Conservation (phyloP, 2,329 filamentous ascomycete species). For the Stagonosporopsis cucurbitacearum region DNA sequence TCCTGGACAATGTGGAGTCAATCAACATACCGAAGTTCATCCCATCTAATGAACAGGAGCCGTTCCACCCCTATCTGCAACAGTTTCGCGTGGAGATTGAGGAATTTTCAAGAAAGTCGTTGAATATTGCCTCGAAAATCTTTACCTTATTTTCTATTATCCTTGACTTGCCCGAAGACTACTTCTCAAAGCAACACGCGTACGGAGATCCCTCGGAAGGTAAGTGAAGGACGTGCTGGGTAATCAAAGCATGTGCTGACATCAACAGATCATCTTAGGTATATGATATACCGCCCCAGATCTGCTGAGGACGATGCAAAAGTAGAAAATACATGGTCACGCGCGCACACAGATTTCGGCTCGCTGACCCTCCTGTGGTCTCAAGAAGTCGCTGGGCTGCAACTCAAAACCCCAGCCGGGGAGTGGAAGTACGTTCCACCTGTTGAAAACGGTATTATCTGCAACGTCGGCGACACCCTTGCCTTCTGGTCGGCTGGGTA, state of each 20-base stretch:
- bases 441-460: constrained; percentile 56
- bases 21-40: constrained; percentile 46
- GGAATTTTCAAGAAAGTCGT: constrained; percentile 34
- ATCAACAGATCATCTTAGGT: constrained; percentile 46
- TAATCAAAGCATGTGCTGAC: not conserved
- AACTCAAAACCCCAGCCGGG: constrained; percentile 54
- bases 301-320: constrained; percentile 47
- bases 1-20: constrained; percentile 43
- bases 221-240: not conserved
- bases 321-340: constrained; percentile 52
- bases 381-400: constrained; percentile 56
- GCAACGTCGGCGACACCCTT: constrained; percentile 56
- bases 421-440: constrained; percentile 58
- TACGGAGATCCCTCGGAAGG: constrained; percentile 45
- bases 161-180: constrained; percentile 49
- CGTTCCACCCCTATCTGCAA: constrained; percentile 37
- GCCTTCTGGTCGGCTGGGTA: constrained; percentile 52
- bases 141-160: constrained; percentile 51
- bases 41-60: constrained; percentile 29
- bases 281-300: constrained; percentile 54
- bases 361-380: constrained; percentile 56
- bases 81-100: constrained; percentile 37
- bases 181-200: constrained; percentile 46
- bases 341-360: constrained; percentile 59
- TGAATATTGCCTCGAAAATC: constrained; percentile 42